Evolutionary conservation across 139 green algal species (phyloP).

Genomic region (Chlorella sorokiniana): DNA sequence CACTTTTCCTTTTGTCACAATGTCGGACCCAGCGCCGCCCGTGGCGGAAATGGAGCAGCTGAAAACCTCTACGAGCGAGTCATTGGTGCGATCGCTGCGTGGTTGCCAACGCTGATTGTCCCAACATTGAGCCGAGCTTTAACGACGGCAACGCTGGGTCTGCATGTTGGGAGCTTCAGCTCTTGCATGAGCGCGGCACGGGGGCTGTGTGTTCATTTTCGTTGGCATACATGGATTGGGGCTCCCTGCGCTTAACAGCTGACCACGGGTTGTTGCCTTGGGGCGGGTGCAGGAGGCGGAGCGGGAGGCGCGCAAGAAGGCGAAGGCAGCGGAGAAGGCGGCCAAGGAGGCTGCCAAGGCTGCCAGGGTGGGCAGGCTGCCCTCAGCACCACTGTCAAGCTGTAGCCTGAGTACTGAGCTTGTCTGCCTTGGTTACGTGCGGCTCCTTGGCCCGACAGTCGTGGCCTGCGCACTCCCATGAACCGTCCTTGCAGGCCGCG

Average conservation of each 20-base stretch:
- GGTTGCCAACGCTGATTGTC: too few species aligned
- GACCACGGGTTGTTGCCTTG: not conserved
- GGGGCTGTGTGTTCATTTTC: too few species aligned
- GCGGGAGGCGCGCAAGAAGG: constrained; percentile 61
- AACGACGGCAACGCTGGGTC: too few species aligned
- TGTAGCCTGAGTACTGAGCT: not conserved
- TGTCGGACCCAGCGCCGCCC: too few species aligned
- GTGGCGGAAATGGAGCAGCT: not conserved
- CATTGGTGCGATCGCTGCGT: not conserved
- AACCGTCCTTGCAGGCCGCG: constrained; percentile 44
- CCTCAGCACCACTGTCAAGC: not conserved
- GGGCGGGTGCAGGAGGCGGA: not conserved
- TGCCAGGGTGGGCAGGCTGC: constrained; percentile 51
- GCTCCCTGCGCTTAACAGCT: too few species aligned
- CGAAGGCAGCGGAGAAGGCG: constrained; percentile 67
- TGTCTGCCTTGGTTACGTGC: not conserved
- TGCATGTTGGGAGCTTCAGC: too few species aligned
- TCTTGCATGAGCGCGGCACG: too few species aligned
- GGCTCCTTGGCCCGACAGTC: too few species aligned
- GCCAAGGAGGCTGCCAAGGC: constrained; percentile 66
- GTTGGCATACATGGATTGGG: too few species aligned
- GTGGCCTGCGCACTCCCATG: not conserved
- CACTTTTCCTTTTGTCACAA: too few species aligned
- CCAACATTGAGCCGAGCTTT: too few species aligned
- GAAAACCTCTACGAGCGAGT: not conserved